Percentiles rank a stretch among this genome's conserved stretches.
phyloP scores from a whole-genome alignment of 805 yeast species.

The Teunomyces tritomae region DNA sequence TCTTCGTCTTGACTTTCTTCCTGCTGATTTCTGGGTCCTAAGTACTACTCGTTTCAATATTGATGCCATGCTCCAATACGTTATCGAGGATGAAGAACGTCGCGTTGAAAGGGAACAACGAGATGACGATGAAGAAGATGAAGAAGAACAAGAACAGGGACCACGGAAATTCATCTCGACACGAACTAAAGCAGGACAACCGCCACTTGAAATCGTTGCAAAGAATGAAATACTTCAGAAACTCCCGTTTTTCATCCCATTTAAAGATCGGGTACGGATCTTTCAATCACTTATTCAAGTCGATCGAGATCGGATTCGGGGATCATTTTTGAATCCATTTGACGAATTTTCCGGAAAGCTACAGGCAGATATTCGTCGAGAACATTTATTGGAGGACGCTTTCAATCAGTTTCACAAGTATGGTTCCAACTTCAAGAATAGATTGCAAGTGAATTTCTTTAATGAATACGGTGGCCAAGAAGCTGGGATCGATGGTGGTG shows the following conservation, averaged over 20 bases:
- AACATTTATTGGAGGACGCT: conserved; percentile 72
- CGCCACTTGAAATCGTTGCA: conserved; percentile 5
- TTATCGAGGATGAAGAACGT: conserved; percentile 45
- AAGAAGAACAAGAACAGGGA: too few relatives aligned
- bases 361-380: conserved; percentile 64
- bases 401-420: conserved; percentile 50
- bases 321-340: neutral
- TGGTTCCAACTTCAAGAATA: conserved; percentile 57
- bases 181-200: neutral
- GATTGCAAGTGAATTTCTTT: conserved; percentile 61
- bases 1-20: conserved; percentile 54
- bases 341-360: conserved; percentile 20
- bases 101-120: conserved; percentile 13
- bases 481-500: conserved; percentile 97
- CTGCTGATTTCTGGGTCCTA: conserved; percentile 53
- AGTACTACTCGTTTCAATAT: conserved; percentile 28
- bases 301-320: conserved; percentile 38
- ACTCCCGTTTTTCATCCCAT: conserved; percentile 79
- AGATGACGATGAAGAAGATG: conserved; percentile 10
- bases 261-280: conserved; percentile 67
- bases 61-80: conserved; percentile 33
- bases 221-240: conserved; percentile 54
- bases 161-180: neutral
- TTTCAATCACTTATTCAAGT: conserved; percentile 61
- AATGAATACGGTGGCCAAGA: conserved; percentile 71